phyloP scores from a whole-genome alignment of 495 filamentous ascomycete species.

The Glutinoglossum americanum region DNA sequence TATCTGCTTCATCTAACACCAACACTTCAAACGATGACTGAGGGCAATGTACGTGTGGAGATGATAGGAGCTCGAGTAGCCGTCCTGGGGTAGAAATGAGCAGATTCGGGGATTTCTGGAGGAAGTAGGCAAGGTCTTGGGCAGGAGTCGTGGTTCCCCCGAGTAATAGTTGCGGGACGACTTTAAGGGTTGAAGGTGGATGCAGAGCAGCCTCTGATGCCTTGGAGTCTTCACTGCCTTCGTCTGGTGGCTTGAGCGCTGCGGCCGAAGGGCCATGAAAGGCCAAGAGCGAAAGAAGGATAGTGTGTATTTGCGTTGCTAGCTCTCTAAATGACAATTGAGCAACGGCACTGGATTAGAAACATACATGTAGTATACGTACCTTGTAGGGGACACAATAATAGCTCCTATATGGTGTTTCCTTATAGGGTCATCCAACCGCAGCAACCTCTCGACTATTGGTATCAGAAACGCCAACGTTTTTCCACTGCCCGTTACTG shows the following conservation, averaged over 20 bases:
- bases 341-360: not conserved
- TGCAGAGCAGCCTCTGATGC: slow-evolving; percentile 24
- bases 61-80: slow-evolving; percentile 68
- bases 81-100: slow-evolving; percentile 78
- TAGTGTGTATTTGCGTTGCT: slow-evolving; percentile 70
- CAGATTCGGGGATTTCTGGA: slow-evolving; percentile 62
- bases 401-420: slow-evolving; percentile 79
- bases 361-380: not conserved
- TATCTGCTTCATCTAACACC: slow-evolving; percentile 84
- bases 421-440: slow-evolving; percentile 53
- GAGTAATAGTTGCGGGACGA: slow-evolving; percentile 75
- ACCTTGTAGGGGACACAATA: slow-evolving; percentile 73
- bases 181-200: slow-evolving; percentile 29
- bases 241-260: slow-evolving; percentile 25
- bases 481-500: slow-evolving; percentile 90
- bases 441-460: slow-evolving; percentile 62
- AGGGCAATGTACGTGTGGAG: slow-evolving; percentile 75
- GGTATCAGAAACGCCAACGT: slow-evolving; percentile 83
- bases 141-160: slow-evolving; percentile 64
- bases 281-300: slow-evolving; percentile 51
- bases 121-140: slow-evolving; percentile 65
- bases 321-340: slow-evolving; percentile 38
- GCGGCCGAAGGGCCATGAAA: slow-evolving; percentile 67
- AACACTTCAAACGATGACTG: slow-evolving; percentile 76
- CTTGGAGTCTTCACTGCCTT: slow-evolving; percentile 22